Evolutionary conservation across 2,329 filamentous ascomycete genomes (phyloP).

Genomic region (Beauveria asiatica): DNA sequence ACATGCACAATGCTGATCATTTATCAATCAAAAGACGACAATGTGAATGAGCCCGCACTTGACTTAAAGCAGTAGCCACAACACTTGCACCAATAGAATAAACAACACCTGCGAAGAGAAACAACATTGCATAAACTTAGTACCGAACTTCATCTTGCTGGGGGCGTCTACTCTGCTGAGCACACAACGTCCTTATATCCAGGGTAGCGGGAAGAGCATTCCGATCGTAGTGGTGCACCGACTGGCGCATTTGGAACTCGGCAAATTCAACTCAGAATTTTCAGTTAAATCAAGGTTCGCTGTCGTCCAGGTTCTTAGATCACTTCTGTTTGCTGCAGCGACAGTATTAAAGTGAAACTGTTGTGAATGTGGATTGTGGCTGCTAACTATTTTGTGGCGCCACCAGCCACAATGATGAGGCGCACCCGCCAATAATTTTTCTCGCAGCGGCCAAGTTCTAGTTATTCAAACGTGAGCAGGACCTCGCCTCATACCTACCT

Average conservation of each 20-base stretch:
- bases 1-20: too few relatives aligned
- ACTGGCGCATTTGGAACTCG: not conserved
- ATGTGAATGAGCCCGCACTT: too few relatives aligned
- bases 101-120: too few relatives aligned
- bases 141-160: not conserved
- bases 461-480: not conserved
- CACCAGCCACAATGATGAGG: constrained; percentile 13
- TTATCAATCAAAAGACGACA: too few relatives aligned
- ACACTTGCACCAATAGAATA: too few relatives aligned
- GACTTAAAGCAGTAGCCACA: too few relatives aligned
- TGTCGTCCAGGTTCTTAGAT: too few relatives aligned
- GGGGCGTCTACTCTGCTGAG: not conserved
- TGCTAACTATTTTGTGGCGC: not conserved
- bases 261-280: too few relatives aligned
- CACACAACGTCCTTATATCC: not conserved
- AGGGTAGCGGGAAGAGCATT: not conserved
- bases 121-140: not conserved
- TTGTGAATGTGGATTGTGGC: too few relatives aligned
- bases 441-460: not conserved
- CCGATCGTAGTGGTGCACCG: not conserved
- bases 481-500: constrained; percentile 5
- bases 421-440: constrained; percentile 4
- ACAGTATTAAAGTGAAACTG: too few relatives aligned
- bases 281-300: too few relatives aligned
- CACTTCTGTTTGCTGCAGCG: too few relatives aligned